Base-by-base conservation (phyloP, 495 filamentous ascomycete genomes). In the Neurospora sp. region DNA sequence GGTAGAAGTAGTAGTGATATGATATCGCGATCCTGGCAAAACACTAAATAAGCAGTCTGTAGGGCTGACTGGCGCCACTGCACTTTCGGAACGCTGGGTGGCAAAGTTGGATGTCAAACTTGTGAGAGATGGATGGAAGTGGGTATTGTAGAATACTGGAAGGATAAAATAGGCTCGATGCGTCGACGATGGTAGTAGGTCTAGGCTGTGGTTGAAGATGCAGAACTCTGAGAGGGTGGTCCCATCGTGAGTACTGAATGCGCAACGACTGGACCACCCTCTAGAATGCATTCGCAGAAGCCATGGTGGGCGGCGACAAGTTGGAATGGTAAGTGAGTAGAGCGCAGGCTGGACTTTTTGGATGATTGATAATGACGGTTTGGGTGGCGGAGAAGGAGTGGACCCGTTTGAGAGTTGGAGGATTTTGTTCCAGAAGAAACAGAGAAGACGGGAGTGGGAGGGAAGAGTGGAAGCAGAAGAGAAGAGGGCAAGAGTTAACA, bases 181-280 rank as follows among this genome's bases (percentile, higher is more conserved):
- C 80, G 80, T 82, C 44, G 70, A 37, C 16, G 53, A 61, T 61
- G 35, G 53, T 39, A 37, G 46, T 18, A 44, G 46, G 39, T 37
- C 41, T 37, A 71, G 61, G 69, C 73, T 78, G 71, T 75, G 42
- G 70, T 42, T 73, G 74, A 76, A 38, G 41, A 77, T 70, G 71
- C 72, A 78, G 74, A 73, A 75, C 76, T 77, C 78, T 38, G 83
- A 85, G 53, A 61, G 85, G 84, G 85, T 84, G 85, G 84, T 83
- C 80, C 84, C 85, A 86, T 86, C 77, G 80, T 79, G 81, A 83
- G 82, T 76, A 75, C 70, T 74, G 71, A 75, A 75, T 72, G 73
- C 76, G 77, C 76, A 72, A 78, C 79, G 77, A 83, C 59, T 78
- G 79, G 81, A 77, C 84, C 84, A 86, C 84, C 85, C 85, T 83